These are phyloP conservation scores for Mycena leptocephala DNA, from an alignment of 768 basidiomycete genomes.

Conservation along the genomic window DNA sequence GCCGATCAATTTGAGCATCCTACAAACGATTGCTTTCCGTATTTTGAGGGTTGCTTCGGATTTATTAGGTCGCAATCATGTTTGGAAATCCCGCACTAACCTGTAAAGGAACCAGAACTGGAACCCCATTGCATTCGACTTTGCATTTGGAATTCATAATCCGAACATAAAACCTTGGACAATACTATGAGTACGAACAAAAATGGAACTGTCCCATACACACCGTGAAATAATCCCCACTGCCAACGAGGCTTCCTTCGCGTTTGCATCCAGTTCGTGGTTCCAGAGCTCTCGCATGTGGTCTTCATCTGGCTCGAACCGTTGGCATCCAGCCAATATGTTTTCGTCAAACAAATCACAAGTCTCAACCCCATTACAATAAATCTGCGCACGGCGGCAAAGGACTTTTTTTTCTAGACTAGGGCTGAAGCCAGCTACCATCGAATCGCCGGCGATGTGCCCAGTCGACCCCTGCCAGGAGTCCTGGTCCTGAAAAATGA, in stretches of 20 bases:
- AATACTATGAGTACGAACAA: background rate
- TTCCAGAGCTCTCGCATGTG: slow-evolving; percentile 10
- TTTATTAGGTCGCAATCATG: background rate
- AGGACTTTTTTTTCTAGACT: background rate
- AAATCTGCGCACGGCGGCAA: background rate
- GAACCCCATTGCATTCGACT: slow-evolving; percentile 9
- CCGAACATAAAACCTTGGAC: slow-evolving; percentile 8
- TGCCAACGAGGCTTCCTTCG: background rate
- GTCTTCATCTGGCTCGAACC: slow-evolving; percentile 8
- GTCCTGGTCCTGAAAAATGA: slow-evolving; percentile 17
- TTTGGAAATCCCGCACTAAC: background rate
- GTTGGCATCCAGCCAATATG: slow-evolving; percentile 3
- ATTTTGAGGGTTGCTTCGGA: background rate
- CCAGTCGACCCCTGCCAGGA: slow-evolving; percentile 20
- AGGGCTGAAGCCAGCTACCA: background rate
- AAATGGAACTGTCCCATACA: background rate
- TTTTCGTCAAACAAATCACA: slow-evolving; percentile 15
- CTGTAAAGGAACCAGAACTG: background rate
- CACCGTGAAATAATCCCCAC: slow-evolving; percentile 3
- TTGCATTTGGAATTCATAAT: slow-evolving; percentile 12
- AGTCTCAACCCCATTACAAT: slow-evolving; percentile 14
- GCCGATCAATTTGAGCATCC: slow-evolving; percentile 7
- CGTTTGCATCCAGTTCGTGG: slow-evolving; percentile 21
- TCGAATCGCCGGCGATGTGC: background rate
- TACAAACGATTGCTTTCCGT: slow-evolving; percentile 17